These are phyloP conservation scores for Diospyros kaki DNA, from an alignment of 148 eudicot species.

Conservation along the genomic window DNA sequence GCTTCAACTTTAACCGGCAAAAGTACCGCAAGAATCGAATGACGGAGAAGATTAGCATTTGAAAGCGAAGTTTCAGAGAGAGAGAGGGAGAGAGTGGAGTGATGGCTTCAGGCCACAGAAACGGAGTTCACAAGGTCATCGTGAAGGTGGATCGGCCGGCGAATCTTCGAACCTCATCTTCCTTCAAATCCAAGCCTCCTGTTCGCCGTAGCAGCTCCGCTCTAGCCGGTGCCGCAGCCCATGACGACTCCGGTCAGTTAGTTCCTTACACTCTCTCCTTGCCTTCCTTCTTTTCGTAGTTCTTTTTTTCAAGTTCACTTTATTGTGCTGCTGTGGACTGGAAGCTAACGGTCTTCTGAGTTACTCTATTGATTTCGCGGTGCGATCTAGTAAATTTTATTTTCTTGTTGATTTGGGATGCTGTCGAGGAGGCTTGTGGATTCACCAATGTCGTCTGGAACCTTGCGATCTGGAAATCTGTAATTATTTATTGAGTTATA, in stretches of 20 bases:
- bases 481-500: not conserved
- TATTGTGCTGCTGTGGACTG: not conserved
- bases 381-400: not conserved
- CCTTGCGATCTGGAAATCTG: not conserved
- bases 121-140: conserved; percentile 25
- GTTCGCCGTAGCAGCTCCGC: conserved; percentile 60
- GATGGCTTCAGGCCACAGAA: conserved; percentile 27
- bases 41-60: conserved; percentile 1
- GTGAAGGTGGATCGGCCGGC: conserved; percentile 32
- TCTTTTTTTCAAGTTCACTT: not conserved
- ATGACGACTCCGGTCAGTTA: conserved; percentile 27
- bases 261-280: conserved; percentile 1
- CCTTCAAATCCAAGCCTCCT: conserved; percentile 60
- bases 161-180: conserved; percentile 41
- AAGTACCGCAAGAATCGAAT: not conserved
- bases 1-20: conserved; percentile 1
- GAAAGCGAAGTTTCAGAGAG: not conserved
- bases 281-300: not conserved
- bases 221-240: conserved; percentile 28
- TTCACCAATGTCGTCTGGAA: not conserved
- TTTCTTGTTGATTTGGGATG: not conserved
- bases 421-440: not conserved
- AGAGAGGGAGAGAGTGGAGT: not conserved
- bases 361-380: not conserved
- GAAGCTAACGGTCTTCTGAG: not conserved